Conservation (phyloP, 1,139 yeast genomes). For the Lodderomyces beijingensis region DNA sequence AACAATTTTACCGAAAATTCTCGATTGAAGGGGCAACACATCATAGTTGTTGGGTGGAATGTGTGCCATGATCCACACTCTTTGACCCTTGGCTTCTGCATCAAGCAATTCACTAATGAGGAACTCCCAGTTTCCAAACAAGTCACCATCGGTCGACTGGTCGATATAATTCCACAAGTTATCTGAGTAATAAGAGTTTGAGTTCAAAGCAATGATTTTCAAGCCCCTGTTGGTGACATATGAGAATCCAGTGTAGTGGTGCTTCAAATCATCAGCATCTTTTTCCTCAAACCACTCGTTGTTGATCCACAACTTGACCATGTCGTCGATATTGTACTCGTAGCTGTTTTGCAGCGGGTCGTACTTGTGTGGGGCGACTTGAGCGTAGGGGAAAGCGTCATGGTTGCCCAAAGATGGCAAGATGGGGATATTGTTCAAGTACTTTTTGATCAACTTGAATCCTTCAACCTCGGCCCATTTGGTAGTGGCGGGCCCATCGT, state of each 20-base stretch:
- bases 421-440: conserved; percentile 53
- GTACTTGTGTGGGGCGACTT: conserved; percentile 48
- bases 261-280: conserved; percentile 17
- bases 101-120: conserved; percentile 57
- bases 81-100: conserved; percentile 51
- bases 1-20: conserved; percentile 52
- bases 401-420: conserved; percentile 68
- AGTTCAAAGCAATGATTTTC: conserved; percentile 60
- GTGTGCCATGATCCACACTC: conserved; percentile 72
- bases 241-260: conserved; percentile 62
- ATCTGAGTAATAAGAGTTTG: conserved; percentile 62
- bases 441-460: conserved; percentile 51
- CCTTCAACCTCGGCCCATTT: conserved; percentile 50
- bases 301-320: conserved; percentile 54
- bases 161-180: conserved; percentile 62
- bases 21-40: conserved; percentile 59
- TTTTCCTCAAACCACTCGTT: conserved; percentile 34
- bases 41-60: conserved; percentile 56
- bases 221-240: conserved; percentile 53
- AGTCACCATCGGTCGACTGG: conserved; percentile 49
- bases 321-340: conserved; percentile 42
- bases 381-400: conserved; percentile 71
- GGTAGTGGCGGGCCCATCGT: conserved; percentile 45
- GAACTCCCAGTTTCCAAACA: conserved; percentile 62
- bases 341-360: conserved; percentile 46